Percentiles rank a stretch among this genome's conserved stretches.
Evolutionary conservation across 148 eudicot genomes (phyloP).

Genomic region (Rhododendron griersonianum): DNA sequence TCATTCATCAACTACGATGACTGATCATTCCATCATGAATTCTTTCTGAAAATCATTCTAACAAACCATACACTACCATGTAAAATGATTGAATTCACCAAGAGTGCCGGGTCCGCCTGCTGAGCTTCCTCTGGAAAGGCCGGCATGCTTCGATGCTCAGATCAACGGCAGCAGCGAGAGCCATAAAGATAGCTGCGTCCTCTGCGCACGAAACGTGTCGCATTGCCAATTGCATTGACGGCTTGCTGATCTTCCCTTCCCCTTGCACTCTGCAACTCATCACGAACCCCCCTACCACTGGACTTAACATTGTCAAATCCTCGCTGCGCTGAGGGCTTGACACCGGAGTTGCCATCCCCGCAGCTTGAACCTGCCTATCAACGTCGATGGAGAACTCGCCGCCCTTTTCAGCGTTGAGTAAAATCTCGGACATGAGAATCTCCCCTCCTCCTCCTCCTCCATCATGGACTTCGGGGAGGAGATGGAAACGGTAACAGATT

Average conservation of each 20-base stretch:
- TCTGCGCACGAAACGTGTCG: constrained; percentile 53
- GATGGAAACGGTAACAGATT: constrained; percentile 48
- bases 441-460: constrained; percentile 47
- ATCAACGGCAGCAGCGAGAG: constrained; percentile 57
- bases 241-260: constrained; percentile 53
- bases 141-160: constrained; percentile 57
- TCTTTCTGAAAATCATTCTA: not conserved
- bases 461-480: constrained; percentile 40
- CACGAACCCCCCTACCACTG: constrained; percentile 44
- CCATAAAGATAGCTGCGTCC: constrained; percentile 62
- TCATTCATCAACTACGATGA: not conserved
- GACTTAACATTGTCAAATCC: constrained; percentile 42
- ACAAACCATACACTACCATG: not conserved
- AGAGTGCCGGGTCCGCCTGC: constrained; percentile 37
- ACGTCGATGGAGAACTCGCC: constrained; percentile 57
- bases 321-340: constrained; percentile 60
- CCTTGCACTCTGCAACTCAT: constrained; percentile 63
- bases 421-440: constrained; percentile 48
- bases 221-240: constrained; percentile 52
- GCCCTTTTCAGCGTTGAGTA: constrained; percentile 49
- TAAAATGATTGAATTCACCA: constrained; percentile 25
- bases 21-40: not conserved
- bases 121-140: constrained; percentile 38
- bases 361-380: constrained; percentile 30
- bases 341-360: constrained; percentile 20